Conservation (phyloP, 345 rosid genomes). For the Erodium maritimum region DNA sequence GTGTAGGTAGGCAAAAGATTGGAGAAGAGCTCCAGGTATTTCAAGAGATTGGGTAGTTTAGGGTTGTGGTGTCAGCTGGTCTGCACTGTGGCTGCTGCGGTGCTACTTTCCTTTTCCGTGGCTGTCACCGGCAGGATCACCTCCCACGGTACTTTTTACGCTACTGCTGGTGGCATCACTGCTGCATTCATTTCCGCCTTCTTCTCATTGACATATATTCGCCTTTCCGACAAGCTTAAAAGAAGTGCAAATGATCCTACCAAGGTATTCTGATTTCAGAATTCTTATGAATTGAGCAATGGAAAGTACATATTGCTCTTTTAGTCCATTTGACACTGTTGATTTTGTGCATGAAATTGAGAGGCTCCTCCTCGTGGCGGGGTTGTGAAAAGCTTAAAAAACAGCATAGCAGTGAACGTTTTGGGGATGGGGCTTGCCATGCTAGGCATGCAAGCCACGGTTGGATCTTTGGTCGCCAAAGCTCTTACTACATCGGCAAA, state of each 20-base stretch:
- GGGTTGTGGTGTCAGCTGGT: slow-evolving; percentile 97
- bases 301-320: too few relatives aligned
- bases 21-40: slow-evolving; percentile 74
- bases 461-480: slow-evolving; percentile 78
- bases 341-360: neutral
- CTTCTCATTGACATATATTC: slow-evolving; percentile 88
- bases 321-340: neutral
- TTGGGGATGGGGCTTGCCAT: slow-evolving; percentile 90
- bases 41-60: slow-evolving; percentile 75
- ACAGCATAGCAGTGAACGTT: slow-evolving; percentile 67
- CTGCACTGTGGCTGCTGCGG: slow-evolving; percentile 75
- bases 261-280: slow-evolving; percentile 40
- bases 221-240: slow-evolving; percentile 72
- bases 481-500: slow-evolving; percentile 81
- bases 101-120: slow-evolving; percentile 75
- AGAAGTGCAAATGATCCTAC: slow-evolving; percentile 72
- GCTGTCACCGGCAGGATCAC: slow-evolving; percentile 62
- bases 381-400: slow-evolving; percentile 82
- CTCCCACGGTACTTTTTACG: slow-evolving; percentile 72
- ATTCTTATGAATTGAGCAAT: too few relatives aligned
- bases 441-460: slow-evolving; percentile 95
- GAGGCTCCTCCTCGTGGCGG: slow-evolving; percentile 98
- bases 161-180: slow-evolving; percentile 77
- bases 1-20: slow-evolving; percentile 82
- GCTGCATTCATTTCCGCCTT: slow-evolving; percentile 85